Evolutionary conservation across 2,329 filamentous ascomycete genomes (phyloP).

Genomic region (Lizonia empirigonia): DNA sequence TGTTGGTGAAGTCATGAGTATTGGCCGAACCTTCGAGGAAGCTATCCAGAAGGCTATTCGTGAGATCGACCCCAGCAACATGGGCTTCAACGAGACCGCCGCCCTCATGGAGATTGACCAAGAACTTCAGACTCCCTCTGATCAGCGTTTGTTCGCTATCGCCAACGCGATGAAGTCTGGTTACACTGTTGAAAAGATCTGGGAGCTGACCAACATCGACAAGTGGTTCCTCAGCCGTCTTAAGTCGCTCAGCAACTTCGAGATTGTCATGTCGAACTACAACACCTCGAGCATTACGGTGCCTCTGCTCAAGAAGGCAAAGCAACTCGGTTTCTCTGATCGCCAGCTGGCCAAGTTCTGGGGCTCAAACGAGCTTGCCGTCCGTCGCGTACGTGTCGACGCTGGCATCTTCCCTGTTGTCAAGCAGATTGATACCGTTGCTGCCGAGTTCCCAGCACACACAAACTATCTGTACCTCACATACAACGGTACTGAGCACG

Average conservation of each 20-base stretch:
- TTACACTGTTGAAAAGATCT: slow-evolving; percentile 95
- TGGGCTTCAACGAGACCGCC: slow-evolving; percentile 88
- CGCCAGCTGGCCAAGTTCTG: slow-evolving; percentile 92
- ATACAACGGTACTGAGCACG: slow-evolving; percentile 88
- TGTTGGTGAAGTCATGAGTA: slow-evolving; percentile 98
- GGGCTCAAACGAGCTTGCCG: slow-evolving; percentile 90
- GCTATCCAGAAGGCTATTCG: slow-evolving; percentile 98
- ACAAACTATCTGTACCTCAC: slow-evolving; percentile 98
- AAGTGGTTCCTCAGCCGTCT: slow-evolving; percentile 97
- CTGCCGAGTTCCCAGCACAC: slow-evolving; percentile 90
- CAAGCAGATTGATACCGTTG: slow-evolving; percentile 98
- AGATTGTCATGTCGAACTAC: slow-evolving; percentile 75
- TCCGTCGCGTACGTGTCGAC: slow-evolving; percentile 83
- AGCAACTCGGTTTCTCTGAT: slow-evolving; percentile 93
- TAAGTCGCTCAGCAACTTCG: slow-evolving; percentile 88
- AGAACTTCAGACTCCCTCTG: slow-evolving; percentile 94
- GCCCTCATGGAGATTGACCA: slow-evolving; percentile 92
- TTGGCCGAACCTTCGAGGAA: slow-evolving; percentile 95
- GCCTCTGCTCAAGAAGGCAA: slow-evolving; percentile 77
- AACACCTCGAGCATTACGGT: slow-evolving; percentile 68
- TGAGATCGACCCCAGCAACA: slow-evolving; percentile 91
- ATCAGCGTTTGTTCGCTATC: slow-evolving; percentile 95
- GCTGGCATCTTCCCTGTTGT: slow-evolving; percentile 85
- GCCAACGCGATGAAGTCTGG: slow-evolving; percentile 96
- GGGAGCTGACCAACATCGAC: slow-evolving; percentile 97